Evolutionary conservation across 805 yeast genomes (phyloP), one percentile per base, ranked within the genome.

Genomic region (Phaffomyces antillensis): DNA sequence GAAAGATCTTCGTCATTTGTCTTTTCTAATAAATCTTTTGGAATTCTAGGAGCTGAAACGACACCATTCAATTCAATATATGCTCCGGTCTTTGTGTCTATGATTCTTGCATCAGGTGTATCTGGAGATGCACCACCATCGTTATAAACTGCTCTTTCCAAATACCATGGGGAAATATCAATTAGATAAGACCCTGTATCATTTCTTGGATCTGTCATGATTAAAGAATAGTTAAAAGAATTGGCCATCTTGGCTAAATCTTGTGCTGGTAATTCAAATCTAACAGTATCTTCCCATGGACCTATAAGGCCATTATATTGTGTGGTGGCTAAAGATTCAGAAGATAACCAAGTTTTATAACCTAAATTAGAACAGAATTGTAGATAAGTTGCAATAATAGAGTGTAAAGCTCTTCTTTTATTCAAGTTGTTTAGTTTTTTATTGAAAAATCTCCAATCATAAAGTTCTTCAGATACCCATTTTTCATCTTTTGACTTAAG

Each of bases 401-500:
- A 68, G 46, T 74, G 77, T 49, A 79, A 65, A 4, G 76, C 68
- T 15, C 70, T 73, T 50, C 66, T 62, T 48, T 70, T 70, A 37
- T 63, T 65, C 33, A 62, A 53, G 34, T 61, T 62, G 30, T 54
- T 53, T n/a, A 71, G 60, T 34, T 69, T 62, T 40, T 64, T 59
- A 51, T 70, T 72, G 69, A 80, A 82, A 52, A 79, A 81, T 47
- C 86, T 69, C 84, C 86, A 80, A 59, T 82, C 88, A 53, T 80
- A 81, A 43, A 61, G 67, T 62, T 71, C 61, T 33, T 60, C 65
- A 12, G 59, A 61, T 4, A 54, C 54, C 52, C 65, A 56, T 31
- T 50, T 48, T 1, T 56, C 60, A 45, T 66, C 46, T 68, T 71
- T 55, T 53, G 67, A 52, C 59, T 62, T 55, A 15, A 64, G 50